A percentile compares a stretch with the other conserved stretches of the same genome.
These are phyloP conservation scores for Lasiodiplodia hormozganensis DNA, from an alignment of 2,329 filamentous ascomycete genomes.

Conservation along the genomic window DNA sequence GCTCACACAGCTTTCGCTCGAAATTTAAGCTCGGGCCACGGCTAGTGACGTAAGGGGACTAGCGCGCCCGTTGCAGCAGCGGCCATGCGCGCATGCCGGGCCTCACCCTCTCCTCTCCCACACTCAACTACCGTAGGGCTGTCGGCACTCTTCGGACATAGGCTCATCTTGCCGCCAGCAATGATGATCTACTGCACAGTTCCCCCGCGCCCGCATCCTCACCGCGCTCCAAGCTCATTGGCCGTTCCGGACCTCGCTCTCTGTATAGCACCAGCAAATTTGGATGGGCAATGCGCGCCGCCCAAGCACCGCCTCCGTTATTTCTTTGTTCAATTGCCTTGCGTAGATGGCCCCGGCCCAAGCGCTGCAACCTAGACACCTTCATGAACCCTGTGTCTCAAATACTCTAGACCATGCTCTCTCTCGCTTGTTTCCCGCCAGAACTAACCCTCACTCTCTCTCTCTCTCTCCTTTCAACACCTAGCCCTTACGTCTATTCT, in stretches of 20 bases:
- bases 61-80: constrained; percentile 7
- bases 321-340: neutral
- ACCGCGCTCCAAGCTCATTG: neutral
- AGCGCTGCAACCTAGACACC: neutral
- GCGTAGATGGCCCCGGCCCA: neutral
- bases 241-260: neutral
- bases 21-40: constrained; percentile 25
- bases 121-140: neutral
- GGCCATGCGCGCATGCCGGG: neutral
- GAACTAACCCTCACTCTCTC: neutral
- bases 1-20: constrained; percentile 20
- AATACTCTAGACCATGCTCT: neutral
- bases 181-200: neutral
- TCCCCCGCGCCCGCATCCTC: neutral
- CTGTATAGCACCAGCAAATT: neutral
- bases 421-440: neutral
- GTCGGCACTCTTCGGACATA: neutral
- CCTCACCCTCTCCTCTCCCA: neutral
- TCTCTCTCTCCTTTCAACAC: neutral
- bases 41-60: constrained; percentile 13
- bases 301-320: neutral
- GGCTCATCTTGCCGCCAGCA: neutral
- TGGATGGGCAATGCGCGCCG: neutral
- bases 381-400: constrained; percentile 5
- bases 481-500: neutral